phyloP scores from a whole-genome alignment of 1,139 yeast species.

The Taiozyma sp. region DNA sequence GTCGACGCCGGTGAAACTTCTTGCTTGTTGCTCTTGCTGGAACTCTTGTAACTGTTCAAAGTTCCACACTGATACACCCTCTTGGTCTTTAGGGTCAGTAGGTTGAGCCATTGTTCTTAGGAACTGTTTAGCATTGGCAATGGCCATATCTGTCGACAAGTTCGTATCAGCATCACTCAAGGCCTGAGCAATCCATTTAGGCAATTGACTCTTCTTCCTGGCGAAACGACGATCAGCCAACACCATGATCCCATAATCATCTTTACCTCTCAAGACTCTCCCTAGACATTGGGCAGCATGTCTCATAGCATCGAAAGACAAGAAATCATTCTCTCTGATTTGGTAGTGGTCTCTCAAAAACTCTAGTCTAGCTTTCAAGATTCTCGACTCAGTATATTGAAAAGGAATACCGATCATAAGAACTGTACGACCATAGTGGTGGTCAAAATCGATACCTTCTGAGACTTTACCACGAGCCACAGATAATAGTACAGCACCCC shows the following conservation, averaged over 20 bases:
- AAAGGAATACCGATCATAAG: conserved; percentile 98
- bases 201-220: conserved; percentile 80
- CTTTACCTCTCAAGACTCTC: conserved; percentile 93
- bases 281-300: conserved; percentile 99
- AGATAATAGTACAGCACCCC: conserved; percentile 93
- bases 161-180: conserved; percentile 87
- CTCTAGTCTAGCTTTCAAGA: conserved; percentile 89
- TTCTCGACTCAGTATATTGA: conserved; percentile 96
- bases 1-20: conserved; percentile 9
- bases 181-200: conserved; percentile 97
- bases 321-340: conserved; percentile 87
- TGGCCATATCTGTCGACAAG: conserved; percentile 95
- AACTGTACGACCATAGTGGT: conserved; percentile 96
- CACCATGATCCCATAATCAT: conserved; percentile 98
- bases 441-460: conserved; percentile 99
- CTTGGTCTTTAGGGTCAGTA: conserved; percentile 82
- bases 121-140: conserved; percentile 90
- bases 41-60: conserved; percentile 58
- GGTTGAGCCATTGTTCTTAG: conserved; percentile 95
- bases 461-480: conserved; percentile 99
- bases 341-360: conserved; percentile 90
- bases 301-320: conserved; percentile 98
- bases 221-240: conserved; percentile 92
- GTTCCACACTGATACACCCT: conserved; percentile 94
- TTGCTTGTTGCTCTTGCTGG: conserved; percentile 47